Base-by-base conservation (phyloP, 2,329 filamentous ascomycete species). In the Colletotrichum liriopes region DNA sequence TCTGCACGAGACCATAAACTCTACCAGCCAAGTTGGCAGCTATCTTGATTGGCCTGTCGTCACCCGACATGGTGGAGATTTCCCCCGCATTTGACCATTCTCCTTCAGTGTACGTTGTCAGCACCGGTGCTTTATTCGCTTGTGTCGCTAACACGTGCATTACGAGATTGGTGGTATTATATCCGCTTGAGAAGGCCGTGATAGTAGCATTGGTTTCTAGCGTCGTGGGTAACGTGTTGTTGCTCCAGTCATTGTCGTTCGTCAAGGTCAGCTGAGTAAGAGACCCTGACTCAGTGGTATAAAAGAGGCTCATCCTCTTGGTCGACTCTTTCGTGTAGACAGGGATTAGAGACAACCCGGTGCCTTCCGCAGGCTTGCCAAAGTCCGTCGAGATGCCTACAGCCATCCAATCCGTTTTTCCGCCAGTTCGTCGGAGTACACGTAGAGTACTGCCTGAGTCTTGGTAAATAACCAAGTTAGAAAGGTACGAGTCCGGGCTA, bases 401-500 rank as follows among this genome's bases (percentile, higher is more conserved):
- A 16, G 65, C 64, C 1, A 37, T 16, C 72, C 72, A 74, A n/a
- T 68, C 65, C 8, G 59, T 65, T n/a, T 37, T 29, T 9, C 60
- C 49, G n/a, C 72, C 72, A 2, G 58, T 69, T 5, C 64, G 49
- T 26, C 65, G 64, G 20, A 74, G 62, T 9, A 74, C 59, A 12
- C 60, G 54, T 1, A 74, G 60, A 29, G 56, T 55, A 45, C 51
- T 61, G 39, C 61, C 55, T 9, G 51, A 23, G 26, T 74, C 70
- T 35, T 74, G 72, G 52, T 72, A 74, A n/a, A 73, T 8, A 4
- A 74, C 65, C 14, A 72, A 20, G 51, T 74, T 69, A 8, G 56
- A 56, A 14, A 70, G 60, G 32, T 73, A 73, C 1, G 69, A 65
- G 32, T 72, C 72, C 2, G 47, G 35, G 20, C 26, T 65, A 16